These are phyloP conservation scores for Nepenthes mirabilis DNA, from an alignment of 148 eudicot species.

Conservation along the genomic window DNA sequence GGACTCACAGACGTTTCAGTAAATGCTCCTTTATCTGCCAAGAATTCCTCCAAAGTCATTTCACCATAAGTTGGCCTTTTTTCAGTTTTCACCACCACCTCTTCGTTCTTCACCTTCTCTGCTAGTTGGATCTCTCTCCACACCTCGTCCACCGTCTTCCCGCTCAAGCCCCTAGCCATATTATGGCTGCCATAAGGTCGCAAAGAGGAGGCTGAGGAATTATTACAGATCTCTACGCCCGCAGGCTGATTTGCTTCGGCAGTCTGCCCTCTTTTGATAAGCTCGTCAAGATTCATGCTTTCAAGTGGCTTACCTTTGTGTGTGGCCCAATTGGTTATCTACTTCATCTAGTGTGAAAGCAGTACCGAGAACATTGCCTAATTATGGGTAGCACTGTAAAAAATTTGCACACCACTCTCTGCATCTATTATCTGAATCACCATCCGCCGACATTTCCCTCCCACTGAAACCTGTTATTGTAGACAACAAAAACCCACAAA, in stretches of 20 bases:
- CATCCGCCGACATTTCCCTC: constrained; percentile 15
- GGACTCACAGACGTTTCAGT: constrained; percentile 30
- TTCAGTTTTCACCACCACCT: constrained; percentile 16
- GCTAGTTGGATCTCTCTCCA: constrained; percentile 27
- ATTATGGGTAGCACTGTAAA: not conserved
- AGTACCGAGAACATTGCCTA: constrained; percentile 4
- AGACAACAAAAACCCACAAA: constrained; percentile 1
- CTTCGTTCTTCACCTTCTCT: constrained; percentile 13
- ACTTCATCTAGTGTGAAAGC: constrained; percentile 12
- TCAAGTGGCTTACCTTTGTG: constrained; percentile 6
- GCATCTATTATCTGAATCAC: constrained; percentile 15
- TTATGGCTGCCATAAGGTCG: constrained; percentile 38
- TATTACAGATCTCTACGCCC: constrained; percentile 15
- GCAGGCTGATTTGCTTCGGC: constrained; percentile 19
- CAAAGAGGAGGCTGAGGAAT: constrained; percentile 25
- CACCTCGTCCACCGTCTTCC: constrained; percentile 44
- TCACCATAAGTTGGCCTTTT: constrained; percentile 41
- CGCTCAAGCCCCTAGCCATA: constrained; percentile 29
- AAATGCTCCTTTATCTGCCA: constrained; percentile 53
- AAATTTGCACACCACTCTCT: constrained; percentile 8
- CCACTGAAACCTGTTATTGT: constrained; percentile 10
- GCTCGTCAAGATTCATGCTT: constrained; percentile 34
- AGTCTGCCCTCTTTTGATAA: constrained; percentile 20
- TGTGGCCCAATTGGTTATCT: constrained; percentile 6
- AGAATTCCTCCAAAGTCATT: constrained; percentile 65